These are phyloP conservation scores for Fulvia fulva DNA, from an alignment of 2,329 filamentous ascomycete genomes.

Conservation along the genomic window DNA sequence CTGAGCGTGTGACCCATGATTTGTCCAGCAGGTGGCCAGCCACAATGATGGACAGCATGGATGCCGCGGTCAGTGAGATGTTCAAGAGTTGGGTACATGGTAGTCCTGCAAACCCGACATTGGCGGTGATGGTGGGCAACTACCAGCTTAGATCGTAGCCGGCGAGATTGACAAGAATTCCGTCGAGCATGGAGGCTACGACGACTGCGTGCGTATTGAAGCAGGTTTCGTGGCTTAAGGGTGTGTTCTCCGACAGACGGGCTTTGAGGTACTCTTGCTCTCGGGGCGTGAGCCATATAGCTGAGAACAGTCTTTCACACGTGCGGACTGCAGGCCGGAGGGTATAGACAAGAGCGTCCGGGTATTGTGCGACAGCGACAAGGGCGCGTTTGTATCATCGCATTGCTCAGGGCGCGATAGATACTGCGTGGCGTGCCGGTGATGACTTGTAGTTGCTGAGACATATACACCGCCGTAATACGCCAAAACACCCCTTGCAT, in stretches of 20 bases:
- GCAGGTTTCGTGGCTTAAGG: slow-evolving; percentile 44
- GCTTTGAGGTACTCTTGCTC: slow-evolving; percentile 50
- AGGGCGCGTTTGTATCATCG: too few species aligned
- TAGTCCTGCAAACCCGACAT: slow-evolving; percentile 59
- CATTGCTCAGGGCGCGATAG: too few species aligned
- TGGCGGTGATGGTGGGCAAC: slow-evolving; percentile 53
- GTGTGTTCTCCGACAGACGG: slow-evolving; percentile 36
- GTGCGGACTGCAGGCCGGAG: too few species aligned
- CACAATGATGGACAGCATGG: slow-evolving; percentile 17
- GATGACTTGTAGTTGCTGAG: background rate
- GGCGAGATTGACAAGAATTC: slow-evolving; percentile 58
- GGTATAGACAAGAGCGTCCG: background rate
- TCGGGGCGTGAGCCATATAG: slow-evolving; percentile 49
- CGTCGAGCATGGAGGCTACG: slow-evolving; percentile 51
- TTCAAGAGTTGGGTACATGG: slow-evolving; percentile 39
- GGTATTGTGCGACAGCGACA: too few species aligned
- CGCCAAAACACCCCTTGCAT: too few species aligned
- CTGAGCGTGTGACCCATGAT: slow-evolving; percentile 40
- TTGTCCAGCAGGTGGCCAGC: slow-evolving; percentile 38
- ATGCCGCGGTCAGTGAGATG: slow-evolving; percentile 36
- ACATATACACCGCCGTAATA: too few species aligned
- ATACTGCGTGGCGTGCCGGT: too few species aligned
- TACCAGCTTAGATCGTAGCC: slow-evolving; percentile 45
- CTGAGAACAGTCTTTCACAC: slow-evolving; percentile 3
- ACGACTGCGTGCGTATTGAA: slow-evolving; percentile 57